Percentiles rank a stretch among this genome's conserved stretches.
Evolutionary conservation across 345 rosid genomes (phyloP).

Genomic region (Anacardium occidentale): DNA sequence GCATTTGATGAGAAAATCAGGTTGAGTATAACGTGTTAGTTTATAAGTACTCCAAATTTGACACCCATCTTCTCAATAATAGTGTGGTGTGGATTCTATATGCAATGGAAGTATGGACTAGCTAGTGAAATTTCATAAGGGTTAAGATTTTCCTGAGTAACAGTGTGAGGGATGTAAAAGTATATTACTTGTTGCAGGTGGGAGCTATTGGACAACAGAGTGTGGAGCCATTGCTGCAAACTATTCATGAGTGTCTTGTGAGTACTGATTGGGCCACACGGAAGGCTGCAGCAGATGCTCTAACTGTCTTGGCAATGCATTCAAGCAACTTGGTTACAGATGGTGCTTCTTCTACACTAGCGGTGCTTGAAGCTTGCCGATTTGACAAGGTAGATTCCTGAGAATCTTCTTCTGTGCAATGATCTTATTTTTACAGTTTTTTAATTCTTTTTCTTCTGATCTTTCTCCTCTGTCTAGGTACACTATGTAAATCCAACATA

Average conservation of each 20-base stretch:
- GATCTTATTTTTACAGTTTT: conserved; percentile 5
- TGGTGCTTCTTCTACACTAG: conserved; percentile 59
- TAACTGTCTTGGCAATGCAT: conserved; percentile 72
- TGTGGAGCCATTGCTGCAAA: conserved; percentile 72
- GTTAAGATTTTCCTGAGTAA: conserved; percentile 11
- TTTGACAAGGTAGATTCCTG: conserved; percentile 78
- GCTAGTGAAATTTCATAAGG: neutral
- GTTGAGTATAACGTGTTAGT: no score
- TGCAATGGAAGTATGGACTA: neutral
- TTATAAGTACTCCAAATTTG: neutral
- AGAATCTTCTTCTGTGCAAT: neutral
- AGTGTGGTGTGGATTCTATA: neutral
- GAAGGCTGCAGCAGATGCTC: conserved; percentile 91
- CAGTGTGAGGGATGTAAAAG: neutral
- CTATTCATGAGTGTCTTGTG: conserved; percentile 83
- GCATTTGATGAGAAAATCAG: neutral
- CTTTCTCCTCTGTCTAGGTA: neutral
- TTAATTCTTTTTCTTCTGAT: neutral
- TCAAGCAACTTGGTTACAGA: conserved; percentile 71
- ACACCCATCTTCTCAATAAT: neutral
- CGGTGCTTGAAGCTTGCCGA: conserved; percentile 75
- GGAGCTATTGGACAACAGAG: conserved; percentile 89
- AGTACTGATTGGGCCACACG: conserved; percentile 97
- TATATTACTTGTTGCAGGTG: conserved; percentile 48
- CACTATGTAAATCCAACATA: neutral